Evolutionary conservation across 495 filamentous ascomycete species (phyloP).

Genomic region (Rusavskia elegans): DNA sequence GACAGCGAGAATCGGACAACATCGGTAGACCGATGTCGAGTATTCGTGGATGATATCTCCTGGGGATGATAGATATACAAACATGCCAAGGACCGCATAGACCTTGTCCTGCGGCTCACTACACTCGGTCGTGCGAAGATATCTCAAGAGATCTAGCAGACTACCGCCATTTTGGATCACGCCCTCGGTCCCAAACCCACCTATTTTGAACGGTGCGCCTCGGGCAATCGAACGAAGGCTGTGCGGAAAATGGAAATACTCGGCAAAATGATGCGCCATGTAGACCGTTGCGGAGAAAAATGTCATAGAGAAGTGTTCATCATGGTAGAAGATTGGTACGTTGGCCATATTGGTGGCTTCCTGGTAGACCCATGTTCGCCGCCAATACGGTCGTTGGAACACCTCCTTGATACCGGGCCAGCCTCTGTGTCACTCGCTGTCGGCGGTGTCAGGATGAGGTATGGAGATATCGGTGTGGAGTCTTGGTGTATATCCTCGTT

Average conservation of each 20-base stretch:
- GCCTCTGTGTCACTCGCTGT: background rate
- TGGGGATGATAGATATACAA: background rate
- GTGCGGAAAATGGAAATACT: background rate
- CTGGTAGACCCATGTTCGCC: background rate
- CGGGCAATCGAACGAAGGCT: background rate
- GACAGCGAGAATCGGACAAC: background rate
- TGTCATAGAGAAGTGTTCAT: background rate
- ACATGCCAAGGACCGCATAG: constrained; percentile 2
- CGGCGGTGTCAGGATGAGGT: background rate
- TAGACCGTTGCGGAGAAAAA: background rate
- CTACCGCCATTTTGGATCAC: background rate
- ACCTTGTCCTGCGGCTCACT: constrained; percentile 7
- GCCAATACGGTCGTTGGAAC: background rate
- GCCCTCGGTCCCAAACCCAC: background rate
- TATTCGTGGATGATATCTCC: constrained; percentile 1
- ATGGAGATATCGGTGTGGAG: background rate
- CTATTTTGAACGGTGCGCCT: background rate
- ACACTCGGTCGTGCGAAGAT: background rate
- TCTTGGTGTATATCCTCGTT: background rate
- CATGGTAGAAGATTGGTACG: background rate
- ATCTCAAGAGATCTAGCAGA: background rate
- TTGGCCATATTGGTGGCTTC: background rate
- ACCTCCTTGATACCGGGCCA: background rate
- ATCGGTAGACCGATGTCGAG: background rate
- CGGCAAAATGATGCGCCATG: background rate